Percentiles rank a stretch among this genome's conserved stretches.
phyloP scores from a whole-genome alignment of 495 filamentous ascomycete genomes.

The Poronia punctata region DNA sequence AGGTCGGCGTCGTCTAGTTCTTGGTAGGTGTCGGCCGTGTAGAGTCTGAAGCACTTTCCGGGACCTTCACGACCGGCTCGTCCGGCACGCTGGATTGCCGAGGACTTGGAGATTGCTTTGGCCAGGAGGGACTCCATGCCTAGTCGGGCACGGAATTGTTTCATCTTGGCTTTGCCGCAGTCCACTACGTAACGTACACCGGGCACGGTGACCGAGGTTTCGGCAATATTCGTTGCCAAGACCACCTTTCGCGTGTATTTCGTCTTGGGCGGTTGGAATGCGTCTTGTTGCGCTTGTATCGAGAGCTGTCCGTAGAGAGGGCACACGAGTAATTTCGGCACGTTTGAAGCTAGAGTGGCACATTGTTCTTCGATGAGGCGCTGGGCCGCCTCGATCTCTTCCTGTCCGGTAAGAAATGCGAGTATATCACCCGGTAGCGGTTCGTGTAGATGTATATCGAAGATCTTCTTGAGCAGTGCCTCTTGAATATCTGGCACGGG shows the following conservation, averaged over 20 bases:
- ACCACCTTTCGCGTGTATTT: constrained; percentile 78
- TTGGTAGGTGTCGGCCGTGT: constrained; percentile 73
- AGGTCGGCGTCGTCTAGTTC: constrained; percentile 63
- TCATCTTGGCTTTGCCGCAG: constrained; percentile 88
- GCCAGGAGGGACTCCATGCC: constrained; percentile 87
- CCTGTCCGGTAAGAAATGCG: constrained; percentile 89
- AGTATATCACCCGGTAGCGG: constrained; percentile 89
- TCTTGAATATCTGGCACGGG: constrained; percentile 82
- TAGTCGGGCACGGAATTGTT: constrained; percentile 77
- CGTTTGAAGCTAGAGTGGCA: constrained; percentile 55
- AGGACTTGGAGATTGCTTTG: constrained; percentile 87
- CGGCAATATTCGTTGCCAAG: constrained; percentile 92
- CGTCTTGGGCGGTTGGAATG: constrained; percentile 70
- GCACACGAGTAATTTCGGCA: constrained; percentile 60
- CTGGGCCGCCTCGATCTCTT: constrained; percentile 80
- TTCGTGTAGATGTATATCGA: constrained; percentile 81
- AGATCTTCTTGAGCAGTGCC: constrained; percentile 71
- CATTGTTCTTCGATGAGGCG: constrained; percentile 75
- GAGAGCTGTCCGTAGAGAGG: constrained; percentile 46
- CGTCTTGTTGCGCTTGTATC: constrained; percentile 71
- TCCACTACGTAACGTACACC: constrained; percentile 90
- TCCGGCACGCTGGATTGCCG: constrained; percentile 85
- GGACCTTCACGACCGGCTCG: constrained; percentile 89
- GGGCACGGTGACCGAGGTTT: constrained; percentile 93
- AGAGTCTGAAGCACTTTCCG: constrained; percentile 84